Evolutionary conservation across 2,329 filamentous ascomycete genomes (phyloP), one percentile per base, ranked within the genome.

Genomic region (Chalaropsis thielavioides): DNA sequence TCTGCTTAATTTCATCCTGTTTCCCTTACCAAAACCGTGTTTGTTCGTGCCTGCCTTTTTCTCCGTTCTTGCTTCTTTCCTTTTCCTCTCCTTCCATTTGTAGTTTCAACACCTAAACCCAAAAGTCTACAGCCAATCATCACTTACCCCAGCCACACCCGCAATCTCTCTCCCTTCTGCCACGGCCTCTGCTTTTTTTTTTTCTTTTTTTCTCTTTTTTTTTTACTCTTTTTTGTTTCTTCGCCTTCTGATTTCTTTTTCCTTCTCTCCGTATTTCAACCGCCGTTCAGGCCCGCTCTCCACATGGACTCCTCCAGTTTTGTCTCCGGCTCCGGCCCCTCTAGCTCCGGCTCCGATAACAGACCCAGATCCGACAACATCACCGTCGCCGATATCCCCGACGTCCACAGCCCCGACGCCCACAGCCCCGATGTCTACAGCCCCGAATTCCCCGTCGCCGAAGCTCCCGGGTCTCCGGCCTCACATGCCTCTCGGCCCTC

Each of bases 401-500:
- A 46, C 15, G 43, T 46, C 43, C 17, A 13, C 41, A n/a, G 13
- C 13, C 51, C 51, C 8, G 22, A 56, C 51, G 41, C 7, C 51
- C 22, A 59, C n/a, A 38, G 24, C 27, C 54, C 54, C 6, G 27
- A 58, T 1, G 3, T 19, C 15, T 17, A 4, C 7, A n/a, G 24
- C 17, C 27, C 54, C 54, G 24, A 58, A n/a, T 31, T 41, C 17
- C 15, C 15, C 35, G 22, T 27, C 24, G 8, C 11, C 8, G 40
- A 31, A 8, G 54, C 15, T 46, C 24, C 51, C 13, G 46, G 35
- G 38, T 49, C 63, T 38, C 51, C 43, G 63, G 35, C 22, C 15
- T 43, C 58, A 22, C 64, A 62, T 44, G 44, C n/a, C 22, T 63
- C 64, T 0, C 61, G 46, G 40, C 61, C 56, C 59, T 63, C 64